These are phyloP conservation scores for Aspergillus melleus DNA, from an alignment of 2,329 filamentous ascomycete species.

Conservation along the genomic window DNA sequence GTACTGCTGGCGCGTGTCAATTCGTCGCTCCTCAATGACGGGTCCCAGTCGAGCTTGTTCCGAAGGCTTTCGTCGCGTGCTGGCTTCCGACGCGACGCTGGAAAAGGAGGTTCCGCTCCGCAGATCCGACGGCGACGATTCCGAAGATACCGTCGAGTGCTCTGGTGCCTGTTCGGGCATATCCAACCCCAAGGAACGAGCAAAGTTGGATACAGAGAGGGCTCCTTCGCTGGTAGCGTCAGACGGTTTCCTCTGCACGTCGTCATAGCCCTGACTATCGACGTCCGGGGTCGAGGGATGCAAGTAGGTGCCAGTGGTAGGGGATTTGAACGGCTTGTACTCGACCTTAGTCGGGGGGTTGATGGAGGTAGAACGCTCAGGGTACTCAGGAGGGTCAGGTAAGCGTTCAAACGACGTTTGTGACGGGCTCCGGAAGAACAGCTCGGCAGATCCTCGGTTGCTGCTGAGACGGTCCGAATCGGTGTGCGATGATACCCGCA, in stretches of 20 bases:
- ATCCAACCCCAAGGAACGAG: constrained; percentile 43
- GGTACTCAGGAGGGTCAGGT: constrained; percentile 13
- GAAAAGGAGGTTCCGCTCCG: constrained; percentile 64
- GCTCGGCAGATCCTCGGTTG: constrained; percentile 20
- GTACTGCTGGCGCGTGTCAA: constrained; percentile 15
- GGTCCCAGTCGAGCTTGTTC: constrained; percentile 49
- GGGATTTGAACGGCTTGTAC: constrained; percentile 23
- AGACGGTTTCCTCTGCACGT: constrained; percentile 24
- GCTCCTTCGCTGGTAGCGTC: constrained; percentile 33
- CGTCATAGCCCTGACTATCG: constrained; percentile 3
- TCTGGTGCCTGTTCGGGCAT: constrained; percentile 67
- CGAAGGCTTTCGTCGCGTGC: constrained; percentile 30
- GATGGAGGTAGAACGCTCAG: constrained; percentile 22
- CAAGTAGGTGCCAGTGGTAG: constrained; percentile 18
- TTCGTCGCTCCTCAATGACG: constrained; percentile 58
- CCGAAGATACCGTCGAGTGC: constrained; percentile 65
- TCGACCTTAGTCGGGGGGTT: constrained; percentile 7
- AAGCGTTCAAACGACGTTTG: constrained; percentile 16
- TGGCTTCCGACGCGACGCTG: constrained; percentile 52
- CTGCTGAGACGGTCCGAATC: constrained; percentile 21
- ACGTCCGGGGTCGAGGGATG: constrained; percentile 22
- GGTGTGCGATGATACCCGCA: constrained; percentile 21
- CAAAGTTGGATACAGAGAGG: constrained; percentile 41
- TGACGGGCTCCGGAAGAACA: constrained; percentile 22
- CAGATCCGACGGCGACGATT: constrained; percentile 60